Evolutionary conservation across 768 basidiomycete genomes (phyloP).

Genomic region (Erythrobasidium yunnanense): DNA sequence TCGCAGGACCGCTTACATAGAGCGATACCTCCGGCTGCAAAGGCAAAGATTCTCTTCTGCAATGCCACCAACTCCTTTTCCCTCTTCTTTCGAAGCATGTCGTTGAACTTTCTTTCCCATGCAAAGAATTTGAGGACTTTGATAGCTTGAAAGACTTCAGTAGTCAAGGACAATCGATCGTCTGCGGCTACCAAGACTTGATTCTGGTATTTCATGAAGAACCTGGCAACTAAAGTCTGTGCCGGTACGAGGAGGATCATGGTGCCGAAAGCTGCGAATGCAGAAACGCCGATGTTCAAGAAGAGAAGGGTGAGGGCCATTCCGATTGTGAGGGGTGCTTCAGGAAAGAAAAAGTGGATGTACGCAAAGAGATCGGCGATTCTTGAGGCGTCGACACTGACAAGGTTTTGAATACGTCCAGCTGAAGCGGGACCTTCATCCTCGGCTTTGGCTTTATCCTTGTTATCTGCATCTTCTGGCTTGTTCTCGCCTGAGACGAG

Average conservation of each 20-base stretch:
- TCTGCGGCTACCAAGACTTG: slow-evolving; percentile 43
- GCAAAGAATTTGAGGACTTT: slow-evolving; percentile 43
- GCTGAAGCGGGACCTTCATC: slow-evolving; percentile 25
- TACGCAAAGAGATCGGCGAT: slow-evolving; percentile 35
- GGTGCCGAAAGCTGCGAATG: slow-evolving; percentile 34
- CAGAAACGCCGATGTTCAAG: slow-evolving; percentile 34
- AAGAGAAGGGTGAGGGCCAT: slow-evolving; percentile 29
- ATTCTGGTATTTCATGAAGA: slow-evolving; percentile 35
- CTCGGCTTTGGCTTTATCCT: not conserved
- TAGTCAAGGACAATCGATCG: slow-evolving; percentile 42
- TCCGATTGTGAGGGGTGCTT: slow-evolving; percentile 30
- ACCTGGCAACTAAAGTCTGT: slow-evolving; percentile 27
- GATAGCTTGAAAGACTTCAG: slow-evolving; percentile 44
- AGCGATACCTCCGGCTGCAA: slow-evolving; percentile 5
- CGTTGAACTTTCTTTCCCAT: slow-evolving; percentile 43
- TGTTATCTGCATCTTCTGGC: slow-evolving; percentile 4
- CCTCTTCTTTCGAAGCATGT: slow-evolving; percentile 41
- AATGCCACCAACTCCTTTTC: slow-evolving; percentile 41
- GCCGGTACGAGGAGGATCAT: slow-evolving; percentile 34
- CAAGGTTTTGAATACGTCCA: slow-evolving; percentile 38
- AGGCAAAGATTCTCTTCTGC: slow-evolving; percentile 38
- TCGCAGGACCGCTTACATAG: slow-evolving; percentile 7
- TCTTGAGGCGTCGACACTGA: slow-evolving; percentile 32
- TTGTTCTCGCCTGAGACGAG: slow-evolving; percentile 25
- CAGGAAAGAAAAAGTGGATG: slow-evolving; percentile 35